phyloP scores from a whole-genome alignment of 169 alveolate species.

The Plasmodium berghei region DNA sequence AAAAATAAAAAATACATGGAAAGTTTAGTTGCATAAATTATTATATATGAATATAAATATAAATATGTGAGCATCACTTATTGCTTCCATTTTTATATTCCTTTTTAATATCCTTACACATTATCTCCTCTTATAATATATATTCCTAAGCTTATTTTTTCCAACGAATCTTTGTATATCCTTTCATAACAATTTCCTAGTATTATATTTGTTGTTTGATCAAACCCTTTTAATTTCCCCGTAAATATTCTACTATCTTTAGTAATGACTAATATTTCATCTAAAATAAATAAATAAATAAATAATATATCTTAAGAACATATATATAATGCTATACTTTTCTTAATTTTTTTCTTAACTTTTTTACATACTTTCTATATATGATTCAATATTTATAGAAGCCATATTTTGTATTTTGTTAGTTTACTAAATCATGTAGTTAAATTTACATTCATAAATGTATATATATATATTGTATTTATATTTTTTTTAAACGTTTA shows the following conservation, averaged over 20 bases:
- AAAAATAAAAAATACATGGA: not conserved
- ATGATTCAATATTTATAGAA: constrained; percentile 68
- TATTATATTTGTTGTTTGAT: constrained; percentile 91
- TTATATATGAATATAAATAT: not conserved
- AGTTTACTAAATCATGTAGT: constrained; percentile 1
- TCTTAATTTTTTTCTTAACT: not conserved
- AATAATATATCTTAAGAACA: not conserved
- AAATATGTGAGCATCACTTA: not conserved
- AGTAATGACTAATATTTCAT: constrained; percentile 88
- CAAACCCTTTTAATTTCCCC: constrained; percentile 91
- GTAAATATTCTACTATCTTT: constrained; percentile 91
- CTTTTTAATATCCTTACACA: constrained; percentile 77
- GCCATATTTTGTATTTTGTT: constrained; percentile 25
- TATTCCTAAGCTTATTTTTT: constrained; percentile 88
- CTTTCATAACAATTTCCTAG: constrained; percentile 89
- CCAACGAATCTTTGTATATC: constrained; percentile 88
- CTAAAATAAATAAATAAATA: constrained; percentile 74
- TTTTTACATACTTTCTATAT: constrained; percentile 46
- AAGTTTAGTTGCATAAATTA: not conserved
- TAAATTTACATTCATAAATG: not conserved
- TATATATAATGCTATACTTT: not conserved
- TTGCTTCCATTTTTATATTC: not conserved
- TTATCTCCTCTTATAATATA: constrained; percentile 89
- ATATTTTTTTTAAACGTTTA: not conserved
- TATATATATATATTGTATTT: constrained; percentile 8